Evolutionary conservation across 73 alveolate species (phyloP).

Genomic region (Halteria grandinella): DNA sequence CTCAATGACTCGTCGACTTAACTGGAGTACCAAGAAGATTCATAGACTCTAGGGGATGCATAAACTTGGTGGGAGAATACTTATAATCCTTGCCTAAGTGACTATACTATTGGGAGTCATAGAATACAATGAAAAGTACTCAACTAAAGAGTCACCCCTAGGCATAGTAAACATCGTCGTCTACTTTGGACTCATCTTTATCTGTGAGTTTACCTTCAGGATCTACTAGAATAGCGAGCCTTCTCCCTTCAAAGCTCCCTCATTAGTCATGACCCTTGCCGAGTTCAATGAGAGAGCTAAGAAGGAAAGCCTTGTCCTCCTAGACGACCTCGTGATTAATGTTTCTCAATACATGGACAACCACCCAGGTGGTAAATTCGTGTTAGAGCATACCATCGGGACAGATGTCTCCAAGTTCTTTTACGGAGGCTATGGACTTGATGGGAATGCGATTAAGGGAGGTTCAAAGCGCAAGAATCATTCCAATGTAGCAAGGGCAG

Average conservation of each 20-base stretch:
- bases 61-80: not conserved
- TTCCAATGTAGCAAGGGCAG: constrained; percentile 29
- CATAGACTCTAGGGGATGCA: not conserved
- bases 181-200: not conserved
- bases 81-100: not conserved
- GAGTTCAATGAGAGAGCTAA: constrained; percentile 11
- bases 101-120: constrained; percentile 4
- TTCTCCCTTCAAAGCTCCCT: not conserved
- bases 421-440: constrained; percentile 76
- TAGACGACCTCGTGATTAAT: constrained; percentile 41
- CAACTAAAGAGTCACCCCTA: too few relatives aligned
- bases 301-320: constrained; percentile 9
- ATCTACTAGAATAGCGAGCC: not conserved
- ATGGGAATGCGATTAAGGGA: not conserved
- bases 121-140: not conserved
- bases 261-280: not conserved
- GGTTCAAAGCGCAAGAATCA: constrained; percentile 15
- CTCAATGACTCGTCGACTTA: not conserved
- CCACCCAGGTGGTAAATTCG: constrained; percentile 61
- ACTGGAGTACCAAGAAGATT: constrained; percentile 19
- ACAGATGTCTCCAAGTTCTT: constrained; percentile 70
- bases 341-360: not conserved
- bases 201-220: not conserved
- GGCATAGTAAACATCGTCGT: not conserved
- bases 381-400: constrained; percentile 27